Evolutionary conservation across 805 yeast genomes (phyloP), one percentile per base, ranked within the genome.

Genomic region (Candida ascalaphidarum): DNA sequence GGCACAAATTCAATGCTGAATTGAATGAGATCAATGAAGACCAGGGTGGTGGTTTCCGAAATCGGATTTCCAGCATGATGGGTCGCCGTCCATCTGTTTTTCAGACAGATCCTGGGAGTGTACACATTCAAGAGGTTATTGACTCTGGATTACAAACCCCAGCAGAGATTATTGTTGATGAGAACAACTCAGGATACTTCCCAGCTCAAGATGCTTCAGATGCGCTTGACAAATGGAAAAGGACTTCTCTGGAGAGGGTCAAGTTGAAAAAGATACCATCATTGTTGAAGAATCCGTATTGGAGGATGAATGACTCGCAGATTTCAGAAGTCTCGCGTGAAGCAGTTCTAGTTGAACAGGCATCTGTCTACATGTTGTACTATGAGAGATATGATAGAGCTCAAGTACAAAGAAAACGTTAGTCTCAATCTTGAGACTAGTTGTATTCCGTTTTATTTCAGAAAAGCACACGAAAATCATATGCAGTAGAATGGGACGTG

Each of bases 341-440:
- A 0, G 74, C 77, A 11, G 81, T 88, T 1, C 55, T 83, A 23
- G 61, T 57, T 30, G 95, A 85, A 43, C 72, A 73, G 17, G 62
- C 73, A 17, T 84, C 81, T n/a, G 95, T 75, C 2, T 89, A 89
- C 52, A 71, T 89, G 81, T 56, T 89, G 29, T 80, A 82, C 44
- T 92, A 82, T 46, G 95, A 88, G 48, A 56, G 71, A 34, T 55
- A 63, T 13, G 70, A 65, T 29, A 17, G 41, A n/a, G 30, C 29
- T 17, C 36, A 31, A 23, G 28, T 39, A 7, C 28, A 23, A 11
- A 29, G 27, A 7, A 5, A 20, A 5, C n/a, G n/a, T 17, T 17
- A 17, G 8, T 17, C n/a, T n/a, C n/a, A n/a, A n/a, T n/a, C n/a
- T n/a, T n/a, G n/a, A n/a, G n/a, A n/a, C n/a, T n/a, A n/a, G n/a